phyloP scores from a whole-genome alignment of 2,329 filamentous ascomycete genomes.

The Beauveria medogensis region DNA sequence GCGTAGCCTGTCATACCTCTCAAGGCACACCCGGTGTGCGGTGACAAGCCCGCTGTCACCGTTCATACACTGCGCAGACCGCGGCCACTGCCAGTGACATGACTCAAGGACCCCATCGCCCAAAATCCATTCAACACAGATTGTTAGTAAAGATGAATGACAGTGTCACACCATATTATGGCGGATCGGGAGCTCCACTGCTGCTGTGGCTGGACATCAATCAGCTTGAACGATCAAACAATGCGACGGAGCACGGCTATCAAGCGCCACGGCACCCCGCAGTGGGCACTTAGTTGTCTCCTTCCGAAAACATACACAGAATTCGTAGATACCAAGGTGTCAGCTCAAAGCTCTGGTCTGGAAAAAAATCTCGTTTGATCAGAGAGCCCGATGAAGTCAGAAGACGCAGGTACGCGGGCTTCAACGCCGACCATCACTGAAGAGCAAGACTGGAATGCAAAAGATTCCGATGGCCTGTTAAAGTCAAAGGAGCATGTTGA shows the following conservation, averaged over 20 bases:
- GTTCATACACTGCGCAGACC: not conserved
- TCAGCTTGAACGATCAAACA: not conserved
- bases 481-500: not conserved
- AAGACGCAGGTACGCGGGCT: conserved; percentile 1
- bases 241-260: not conserved
- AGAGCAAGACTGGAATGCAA: conserved; percentile 1
- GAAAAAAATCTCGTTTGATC: not conserved
- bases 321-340: not conserved
- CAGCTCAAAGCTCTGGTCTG: too few species aligned
- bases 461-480: not conserved
- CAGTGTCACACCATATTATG: not conserved
- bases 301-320: not conserved
- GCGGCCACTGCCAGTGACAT: not conserved
- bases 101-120: too few species aligned
- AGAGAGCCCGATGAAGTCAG: not conserved
- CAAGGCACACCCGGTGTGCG: not conserved
- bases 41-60: not conserved
- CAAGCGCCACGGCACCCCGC: too few species aligned
- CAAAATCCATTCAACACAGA: not conserved
- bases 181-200: not conserved
- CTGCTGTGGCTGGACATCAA: not conserved
- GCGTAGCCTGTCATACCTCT: not conserved
- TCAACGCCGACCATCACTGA: conserved; percentile 2
- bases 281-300: not conserved
- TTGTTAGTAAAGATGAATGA: too few species aligned